These are phyloP conservation scores for Yueomyces sp. DNA, from an alignment of 1,139 yeast genomes.

Conservation along the genomic window DNA sequence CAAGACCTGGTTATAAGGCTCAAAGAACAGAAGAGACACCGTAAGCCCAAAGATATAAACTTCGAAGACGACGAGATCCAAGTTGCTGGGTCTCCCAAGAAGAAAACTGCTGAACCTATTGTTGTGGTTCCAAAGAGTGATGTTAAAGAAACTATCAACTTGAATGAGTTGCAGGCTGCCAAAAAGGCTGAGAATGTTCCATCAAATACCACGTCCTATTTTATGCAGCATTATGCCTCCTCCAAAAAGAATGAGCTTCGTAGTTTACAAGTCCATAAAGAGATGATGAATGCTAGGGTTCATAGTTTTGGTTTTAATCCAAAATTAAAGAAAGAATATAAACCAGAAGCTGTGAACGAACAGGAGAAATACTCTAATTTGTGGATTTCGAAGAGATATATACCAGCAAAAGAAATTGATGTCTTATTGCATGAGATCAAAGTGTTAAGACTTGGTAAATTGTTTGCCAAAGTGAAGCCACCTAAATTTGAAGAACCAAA, in stretches of 20 bases:
- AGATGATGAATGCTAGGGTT: conserved; percentile 23
- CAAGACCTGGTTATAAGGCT: conserved; percentile 14
- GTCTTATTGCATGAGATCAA: conserved; percentile 34
- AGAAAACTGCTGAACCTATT: conserved; percentile 1
- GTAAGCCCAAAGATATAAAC: not conserved
- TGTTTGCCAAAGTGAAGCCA: conserved; percentile 52
- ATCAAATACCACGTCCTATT: conserved; percentile 22
- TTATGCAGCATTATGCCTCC: conserved; percentile 20
- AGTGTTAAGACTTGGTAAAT: conserved; percentile 40
- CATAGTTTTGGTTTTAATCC: conserved; percentile 24
- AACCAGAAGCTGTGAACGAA: conserved; percentile 23
- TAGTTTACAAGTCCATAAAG: conserved; percentile 9
- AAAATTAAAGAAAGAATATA: conserved; percentile 8
- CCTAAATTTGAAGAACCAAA: conserved; percentile 61
- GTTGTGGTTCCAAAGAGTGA: not conserved
- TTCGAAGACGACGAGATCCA: conserved; percentile 6
- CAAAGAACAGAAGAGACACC: conserved; percentile 4
- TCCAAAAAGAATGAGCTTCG: conserved; percentile 14
- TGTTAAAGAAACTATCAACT: no score
- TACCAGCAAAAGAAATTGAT: conserved; percentile 27
- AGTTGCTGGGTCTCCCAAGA: conserved; percentile 16
- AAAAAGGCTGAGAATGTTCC: conserved; percentile 1
- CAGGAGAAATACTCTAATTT: conserved; percentile 26
- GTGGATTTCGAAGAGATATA: conserved; percentile 33
- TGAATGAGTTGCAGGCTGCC: no score